phyloP scores from a whole-genome alignment of 805 yeast genomes.

The Sugiyamaella qingdaonensis region DNA sequence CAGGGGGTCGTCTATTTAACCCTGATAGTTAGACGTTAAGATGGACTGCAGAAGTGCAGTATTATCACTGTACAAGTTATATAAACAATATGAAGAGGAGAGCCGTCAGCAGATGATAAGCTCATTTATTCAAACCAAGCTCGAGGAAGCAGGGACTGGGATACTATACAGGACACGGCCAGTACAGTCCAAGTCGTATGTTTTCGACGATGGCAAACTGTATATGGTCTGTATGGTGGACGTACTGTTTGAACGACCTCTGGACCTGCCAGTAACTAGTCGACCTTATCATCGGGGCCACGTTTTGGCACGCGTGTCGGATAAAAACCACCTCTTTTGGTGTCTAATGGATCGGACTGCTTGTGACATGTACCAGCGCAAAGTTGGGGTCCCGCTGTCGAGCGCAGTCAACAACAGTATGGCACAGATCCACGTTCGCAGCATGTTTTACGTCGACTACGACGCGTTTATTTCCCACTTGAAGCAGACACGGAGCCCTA shows the following conservation, averaged over 20 bases:
- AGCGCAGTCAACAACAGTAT: not conserved
- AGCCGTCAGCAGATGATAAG: not conserved
- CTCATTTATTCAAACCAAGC: not conserved
- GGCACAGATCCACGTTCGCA: not conserved
- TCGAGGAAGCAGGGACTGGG: not conserved
- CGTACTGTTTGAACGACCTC: not conserved
- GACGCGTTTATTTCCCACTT: not conserved
- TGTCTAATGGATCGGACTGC: slow-evolving; percentile 1
- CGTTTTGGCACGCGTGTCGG: slow-evolving; percentile 6
- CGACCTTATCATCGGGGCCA: slow-evolving; percentile 2
- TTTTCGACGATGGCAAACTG: not conserved
- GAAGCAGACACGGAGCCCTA: not conserved
- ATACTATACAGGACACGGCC: not conserved
- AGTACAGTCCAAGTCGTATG: not conserved
- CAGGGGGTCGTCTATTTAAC: too few species aligned
- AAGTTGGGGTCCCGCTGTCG: not conserved
- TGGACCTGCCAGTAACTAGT: not conserved
- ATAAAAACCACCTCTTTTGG: slow-evolving; percentile 3
- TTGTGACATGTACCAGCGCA: not conserved
- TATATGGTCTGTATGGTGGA: not conserved
- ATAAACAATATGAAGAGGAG: too few species aligned
- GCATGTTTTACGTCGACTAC: not conserved
- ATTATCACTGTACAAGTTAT: too few species aligned
- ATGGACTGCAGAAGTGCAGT: too few species aligned
- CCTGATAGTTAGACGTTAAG: too few species aligned